Percentiles rank a stretch among this genome's conserved stretches.
phyloP scores from a whole-genome alignment of 139 green algal genomes.

The Haematococcus lacustris region DNA sequence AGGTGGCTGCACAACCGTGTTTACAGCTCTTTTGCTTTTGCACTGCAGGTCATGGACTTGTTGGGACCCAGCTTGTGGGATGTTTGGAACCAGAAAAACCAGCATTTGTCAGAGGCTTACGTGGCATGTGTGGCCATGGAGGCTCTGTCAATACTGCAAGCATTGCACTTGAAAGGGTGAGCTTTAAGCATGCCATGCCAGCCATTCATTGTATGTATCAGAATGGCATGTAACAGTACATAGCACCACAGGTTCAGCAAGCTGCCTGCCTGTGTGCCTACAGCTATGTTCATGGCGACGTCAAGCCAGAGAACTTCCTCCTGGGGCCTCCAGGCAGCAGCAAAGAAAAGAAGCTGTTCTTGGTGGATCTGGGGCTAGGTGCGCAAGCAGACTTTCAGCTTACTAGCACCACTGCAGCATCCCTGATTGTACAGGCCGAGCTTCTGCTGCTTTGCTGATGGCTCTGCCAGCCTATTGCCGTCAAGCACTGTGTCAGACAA shows the following conservation, averaged over 20 bases:
- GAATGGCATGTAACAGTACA: too few relatives aligned
- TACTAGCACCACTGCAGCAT: too few relatives aligned
- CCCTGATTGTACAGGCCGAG: too few relatives aligned
- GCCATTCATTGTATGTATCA: too few relatives aligned
- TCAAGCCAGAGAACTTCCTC: constrained; percentile 99
- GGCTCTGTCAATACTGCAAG: constrained; percentile 93
- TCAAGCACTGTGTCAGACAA: too few relatives aligned
- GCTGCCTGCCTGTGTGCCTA: constrained; percentile 6
- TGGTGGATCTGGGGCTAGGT: constrained; percentile 94
- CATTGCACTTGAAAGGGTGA: constrained; percentile 31
- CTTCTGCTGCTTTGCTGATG: too few relatives aligned
- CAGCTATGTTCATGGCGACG: constrained; percentile 97
- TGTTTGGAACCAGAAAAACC: constrained; percentile 88
- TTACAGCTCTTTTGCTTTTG: not conserved
- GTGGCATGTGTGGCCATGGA: constrained; percentile 99
- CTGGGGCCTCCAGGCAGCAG: constrained; percentile 72
- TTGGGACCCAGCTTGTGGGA: constrained; percentile 97
- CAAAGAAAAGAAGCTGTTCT: constrained; percentile 92
- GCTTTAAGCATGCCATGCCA: too few relatives aligned
- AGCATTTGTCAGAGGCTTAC: constrained; percentile 87
- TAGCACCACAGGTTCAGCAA: too few relatives aligned
- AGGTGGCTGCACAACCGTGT: not conserved
- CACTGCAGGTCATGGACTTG: constrained; percentile 93
- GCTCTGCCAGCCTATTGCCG: too few relatives aligned
- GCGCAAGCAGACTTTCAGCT: too few relatives aligned